Conservation (phyloP, 345 rosid species). For the Orychophragmus violaceus region DNA sequence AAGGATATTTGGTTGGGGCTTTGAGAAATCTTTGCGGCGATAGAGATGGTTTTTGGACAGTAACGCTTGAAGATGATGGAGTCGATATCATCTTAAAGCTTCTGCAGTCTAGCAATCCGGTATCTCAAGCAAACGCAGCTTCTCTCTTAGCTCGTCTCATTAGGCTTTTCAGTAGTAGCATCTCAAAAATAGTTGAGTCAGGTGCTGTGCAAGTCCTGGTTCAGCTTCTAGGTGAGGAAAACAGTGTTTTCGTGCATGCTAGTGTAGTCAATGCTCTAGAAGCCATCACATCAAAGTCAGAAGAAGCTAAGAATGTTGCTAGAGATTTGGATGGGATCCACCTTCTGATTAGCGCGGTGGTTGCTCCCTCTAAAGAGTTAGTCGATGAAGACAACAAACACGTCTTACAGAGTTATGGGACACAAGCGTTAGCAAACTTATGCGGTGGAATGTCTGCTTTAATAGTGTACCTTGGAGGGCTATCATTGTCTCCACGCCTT, state of each 20-base stretch:
- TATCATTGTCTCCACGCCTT: conserved; percentile 66
- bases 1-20: conserved; percentile 81
- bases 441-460: conserved; percentile 71
- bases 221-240: conserved; percentile 50
- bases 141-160: conserved; percentile 76
- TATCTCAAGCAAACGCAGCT: conserved; percentile 82
- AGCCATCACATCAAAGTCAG: conserved; percentile 65
- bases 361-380: conserved; percentile 76
- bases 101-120: conserved; percentile 65
- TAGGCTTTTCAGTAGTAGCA: conserved; percentile 56
- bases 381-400: conserved; percentile 58
- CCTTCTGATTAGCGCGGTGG: conserved; percentile 67
- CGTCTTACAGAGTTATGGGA: conserved; percentile 60
- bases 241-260: conserved; percentile 55
- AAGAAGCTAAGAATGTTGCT: conserved; percentile 49
- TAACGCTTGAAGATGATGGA: conserved; percentile 68
- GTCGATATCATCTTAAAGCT: conserved; percentile 63
- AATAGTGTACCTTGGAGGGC: conserved; percentile 55
- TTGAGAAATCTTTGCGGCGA: conserved; percentile 80
- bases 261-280: conserved; percentile 81
- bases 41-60: conserved; percentile 68
- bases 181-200: conserved; percentile 61
- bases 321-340: conserved; percentile 60
- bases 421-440: conserved; percentile 70
- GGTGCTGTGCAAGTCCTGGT: conserved; percentile 68